These are phyloP conservation scores for Nitzschia inconspicua DNA, from an alignment of 108 stramenopile genomes.

Conservation along the genomic window DNA sequence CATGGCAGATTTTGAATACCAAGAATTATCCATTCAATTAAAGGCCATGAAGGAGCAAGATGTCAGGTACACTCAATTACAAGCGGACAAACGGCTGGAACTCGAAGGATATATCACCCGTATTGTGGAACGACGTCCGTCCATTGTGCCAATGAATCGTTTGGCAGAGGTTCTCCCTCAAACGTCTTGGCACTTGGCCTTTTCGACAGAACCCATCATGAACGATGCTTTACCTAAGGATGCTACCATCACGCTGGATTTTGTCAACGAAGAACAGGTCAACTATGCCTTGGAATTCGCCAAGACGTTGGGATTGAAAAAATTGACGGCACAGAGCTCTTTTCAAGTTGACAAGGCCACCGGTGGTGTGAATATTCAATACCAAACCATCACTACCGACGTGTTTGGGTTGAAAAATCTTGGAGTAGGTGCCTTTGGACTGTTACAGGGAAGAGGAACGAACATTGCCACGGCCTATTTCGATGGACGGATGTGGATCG, in stretches of 20 bases:
- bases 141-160: conserved; percentile 38
- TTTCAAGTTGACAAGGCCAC: conserved; percentile 28
- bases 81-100: conserved; percentile 40
- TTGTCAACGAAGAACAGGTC: conserved; percentile 32
- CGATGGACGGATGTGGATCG: conserved; percentile 73
- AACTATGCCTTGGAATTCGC: conserved; percentile 66
- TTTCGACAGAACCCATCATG: conserved; percentile 41
- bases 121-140: conserved; percentile 31
- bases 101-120: conserved; percentile 48
- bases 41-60: conserved; percentile 46
- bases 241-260: conserved; percentile 48
- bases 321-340: conserved; percentile 49
- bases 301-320: conserved; percentile 55
- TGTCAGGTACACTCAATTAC: conserved; percentile 34
- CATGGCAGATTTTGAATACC: conserved; percentile 65
- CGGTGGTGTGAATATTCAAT: conserved; percentile 18
- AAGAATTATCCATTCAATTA: conserved; percentile 70
- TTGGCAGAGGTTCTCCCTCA: conserved; percentile 35
- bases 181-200: conserved; percentile 61
- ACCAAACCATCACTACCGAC: conserved; percentile 66
- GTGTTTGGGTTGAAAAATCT: conserved; percentile 65
- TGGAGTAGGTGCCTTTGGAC: conserved; percentile 62
- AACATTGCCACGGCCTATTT: conserved; percentile 63
- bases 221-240: conserved; percentile 50
- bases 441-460: conserved; percentile 59